Percentiles rank a stretch among this genome's conserved stretches.
These are phyloP conservation scores for Eucalyptus erythrocorys DNA, from an alignment of 345 rosid species.

Conservation along the genomic window DNA sequence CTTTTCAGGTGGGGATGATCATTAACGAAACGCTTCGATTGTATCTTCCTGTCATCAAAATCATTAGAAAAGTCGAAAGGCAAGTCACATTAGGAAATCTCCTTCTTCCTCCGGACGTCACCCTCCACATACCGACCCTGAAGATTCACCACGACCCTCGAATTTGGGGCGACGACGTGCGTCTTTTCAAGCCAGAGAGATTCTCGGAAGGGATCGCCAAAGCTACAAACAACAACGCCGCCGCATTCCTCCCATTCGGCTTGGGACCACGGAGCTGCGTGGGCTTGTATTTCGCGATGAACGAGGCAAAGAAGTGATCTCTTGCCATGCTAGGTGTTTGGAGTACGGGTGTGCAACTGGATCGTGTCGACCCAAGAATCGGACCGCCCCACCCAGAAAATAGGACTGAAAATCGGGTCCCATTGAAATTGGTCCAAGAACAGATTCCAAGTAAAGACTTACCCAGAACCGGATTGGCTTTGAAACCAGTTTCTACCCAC, in stretches of 20 bases:
- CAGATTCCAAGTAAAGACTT: too few species aligned
- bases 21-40: constrained; percentile 19
- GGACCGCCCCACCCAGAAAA: too few species aligned
- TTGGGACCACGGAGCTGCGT: constrained; percentile 27
- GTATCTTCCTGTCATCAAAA: constrained; percentile 7
- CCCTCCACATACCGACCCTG: not conserved
- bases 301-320: constrained; percentile 7
- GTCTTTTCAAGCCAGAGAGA: constrained; percentile 3
- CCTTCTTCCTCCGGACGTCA: constrained; percentile 6
- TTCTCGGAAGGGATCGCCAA: constrained; percentile 26
- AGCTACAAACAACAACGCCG: constrained; percentile 20
- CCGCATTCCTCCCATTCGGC: constrained; percentile 23
- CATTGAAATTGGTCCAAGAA: too few species aligned
- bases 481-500: too few species aligned
- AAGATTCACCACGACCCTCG: constrained; percentile 19
- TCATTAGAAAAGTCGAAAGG: constrained; percentile 1
- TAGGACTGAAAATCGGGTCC: too few species aligned
- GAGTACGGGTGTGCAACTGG: too few species aligned
- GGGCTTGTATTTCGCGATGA: constrained; percentile 15
- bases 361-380: too few species aligned
- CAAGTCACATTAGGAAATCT: constrained; percentile 15
- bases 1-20: constrained; percentile 8
- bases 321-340: too few species aligned
- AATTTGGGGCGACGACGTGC: constrained; percentile 29
- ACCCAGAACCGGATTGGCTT: rapidly evolving